Conservation (phyloP, 371 early-diverging fungal species). For the Mortierella sp. region DNA sequence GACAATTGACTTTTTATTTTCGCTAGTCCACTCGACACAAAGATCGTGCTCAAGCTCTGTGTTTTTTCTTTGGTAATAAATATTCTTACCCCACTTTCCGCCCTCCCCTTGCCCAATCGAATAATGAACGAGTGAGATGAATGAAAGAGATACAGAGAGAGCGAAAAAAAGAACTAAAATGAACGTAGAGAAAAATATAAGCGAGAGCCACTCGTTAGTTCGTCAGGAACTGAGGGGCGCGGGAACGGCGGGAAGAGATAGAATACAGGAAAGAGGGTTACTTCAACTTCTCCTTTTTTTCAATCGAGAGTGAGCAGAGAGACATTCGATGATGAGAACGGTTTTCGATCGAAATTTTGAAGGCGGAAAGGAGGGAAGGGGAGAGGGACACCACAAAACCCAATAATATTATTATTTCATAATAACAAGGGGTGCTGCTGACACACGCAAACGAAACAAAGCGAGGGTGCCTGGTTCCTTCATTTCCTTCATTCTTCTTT, state of each 20-base stretch:
- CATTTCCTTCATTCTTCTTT: not conserved
- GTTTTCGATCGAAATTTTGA: slow-evolving; percentile 1
- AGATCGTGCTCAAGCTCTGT: not conserved
- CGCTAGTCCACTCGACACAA: not conserved
- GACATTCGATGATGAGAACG: not conserved
- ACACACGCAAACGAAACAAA: too few species aligned
- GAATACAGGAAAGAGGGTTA: not conserved
- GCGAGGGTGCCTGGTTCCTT: too few species aligned
- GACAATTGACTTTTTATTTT: slow-evolving; percentile 5
- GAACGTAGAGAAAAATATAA: not conserved
- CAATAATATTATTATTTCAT: not conserved
- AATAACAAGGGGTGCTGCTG: not conserved
- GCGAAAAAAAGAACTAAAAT: not conserved
- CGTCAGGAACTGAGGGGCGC: not conserved
- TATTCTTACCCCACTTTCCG: not conserved
- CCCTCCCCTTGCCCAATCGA: not conserved
- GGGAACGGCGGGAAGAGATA: not conserved
- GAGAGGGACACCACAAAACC: not conserved
- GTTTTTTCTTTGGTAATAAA: not conserved
- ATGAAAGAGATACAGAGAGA: not conserved
- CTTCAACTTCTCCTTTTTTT: not conserved
- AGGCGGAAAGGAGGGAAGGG: too few species aligned
- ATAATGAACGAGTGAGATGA: not conserved
- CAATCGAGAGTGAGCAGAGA: slow-evolving; percentile 3
- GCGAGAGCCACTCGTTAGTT: not conserved